These are phyloP conservation scores for Triangularia verruculosa DNA, from an alignment of 2,329 filamentous ascomycete species.

Conservation along the genomic window DNA sequence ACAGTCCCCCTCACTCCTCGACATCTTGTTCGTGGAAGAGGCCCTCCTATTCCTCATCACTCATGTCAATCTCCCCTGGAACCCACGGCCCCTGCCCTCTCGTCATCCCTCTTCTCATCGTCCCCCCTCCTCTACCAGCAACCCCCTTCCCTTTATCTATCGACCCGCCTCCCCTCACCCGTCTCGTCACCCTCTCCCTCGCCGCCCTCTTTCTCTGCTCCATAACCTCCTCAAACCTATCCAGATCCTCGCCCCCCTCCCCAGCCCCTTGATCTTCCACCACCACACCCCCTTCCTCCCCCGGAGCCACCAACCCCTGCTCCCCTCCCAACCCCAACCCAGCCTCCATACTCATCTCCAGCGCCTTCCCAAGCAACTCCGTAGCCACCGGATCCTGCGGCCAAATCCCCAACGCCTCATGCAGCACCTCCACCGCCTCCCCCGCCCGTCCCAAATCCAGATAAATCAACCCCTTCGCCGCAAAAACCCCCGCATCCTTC, in stretches of 20 bases:
- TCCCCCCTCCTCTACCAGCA: conserved; percentile 28
- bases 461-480: conserved; percentile 78
- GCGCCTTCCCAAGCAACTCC: conserved; percentile 70
- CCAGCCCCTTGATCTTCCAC: not conserved
- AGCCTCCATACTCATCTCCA: conserved; percentile 40
- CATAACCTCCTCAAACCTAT: conserved; percentile 53
- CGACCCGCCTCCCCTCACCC: conserved; percentile 15
- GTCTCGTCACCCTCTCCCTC: conserved; percentile 33
- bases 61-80: conserved; percentile 51
- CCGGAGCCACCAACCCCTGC: conserved; percentile 37
- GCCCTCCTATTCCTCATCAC: conserved; percentile 48
- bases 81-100: conserved; percentile 6
- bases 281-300: conserved; percentile 33
- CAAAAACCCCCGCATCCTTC: conserved; percentile 75
- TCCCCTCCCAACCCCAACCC: conserved; percentile 33
- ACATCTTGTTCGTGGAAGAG: not conserved
- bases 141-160: conserved; percentile 39
- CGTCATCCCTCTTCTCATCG: conserved; percentile 34
- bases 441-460: conserved; percentile 72
- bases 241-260: conserved; percentile 30
- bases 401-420: conserved; percentile 76
- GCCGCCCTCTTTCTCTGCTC: conserved; percentile 46
- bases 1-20: not conserved
- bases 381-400: conserved; percentile 80
- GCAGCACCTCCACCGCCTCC: conserved; percentile 77